These are phyloP conservation scores for Naegleria gruberi DNA, from an alignment of 208 protist genomes.

Conservation along the genomic window DNA sequence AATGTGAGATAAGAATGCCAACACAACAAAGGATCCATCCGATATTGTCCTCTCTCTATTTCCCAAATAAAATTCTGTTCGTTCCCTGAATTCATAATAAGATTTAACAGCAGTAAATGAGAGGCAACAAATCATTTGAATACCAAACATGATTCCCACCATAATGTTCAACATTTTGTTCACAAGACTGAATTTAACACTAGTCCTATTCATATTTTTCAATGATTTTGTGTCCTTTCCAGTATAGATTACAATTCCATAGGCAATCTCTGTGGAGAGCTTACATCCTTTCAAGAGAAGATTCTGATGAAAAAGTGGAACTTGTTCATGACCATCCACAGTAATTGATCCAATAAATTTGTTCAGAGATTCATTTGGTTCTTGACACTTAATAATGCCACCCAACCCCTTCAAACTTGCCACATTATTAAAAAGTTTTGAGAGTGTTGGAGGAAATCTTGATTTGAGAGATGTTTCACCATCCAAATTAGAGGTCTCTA, in stretches of 20 bases:
- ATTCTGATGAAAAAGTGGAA: constrained; percentile 23
- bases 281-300: constrained; percentile 44
- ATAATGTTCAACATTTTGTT: constrained; percentile 30
- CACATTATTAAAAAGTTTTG: not conserved
- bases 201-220: constrained; percentile 29
- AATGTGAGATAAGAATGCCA: not conserved
- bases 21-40: not conserved
- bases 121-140: not conserved
- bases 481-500: constrained; percentile 48
- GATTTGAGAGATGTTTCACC: constrained; percentile 44
- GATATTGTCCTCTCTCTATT: too few species aligned
- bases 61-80: not conserved
- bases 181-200: constrained; percentile 25
- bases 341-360: constrained; percentile 19
- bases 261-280: constrained; percentile 47
- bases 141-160: constrained; percentile 16
- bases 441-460: not conserved
- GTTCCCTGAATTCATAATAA: not conserved
- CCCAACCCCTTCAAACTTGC: not conserved
- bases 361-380: constrained; percentile 24
- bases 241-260: constrained; percentile 48
- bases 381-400: constrained; percentile 15
- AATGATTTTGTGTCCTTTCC: constrained; percentile 44
- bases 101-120: not conserved
- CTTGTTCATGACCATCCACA: not conserved